Percentiles rank a stretch among this genome's conserved stretches.
These are phyloP conservation scores for Sequoia sempervirens DNA, from an alignment of 75 land plant species.

Conservation along the genomic window DNA sequence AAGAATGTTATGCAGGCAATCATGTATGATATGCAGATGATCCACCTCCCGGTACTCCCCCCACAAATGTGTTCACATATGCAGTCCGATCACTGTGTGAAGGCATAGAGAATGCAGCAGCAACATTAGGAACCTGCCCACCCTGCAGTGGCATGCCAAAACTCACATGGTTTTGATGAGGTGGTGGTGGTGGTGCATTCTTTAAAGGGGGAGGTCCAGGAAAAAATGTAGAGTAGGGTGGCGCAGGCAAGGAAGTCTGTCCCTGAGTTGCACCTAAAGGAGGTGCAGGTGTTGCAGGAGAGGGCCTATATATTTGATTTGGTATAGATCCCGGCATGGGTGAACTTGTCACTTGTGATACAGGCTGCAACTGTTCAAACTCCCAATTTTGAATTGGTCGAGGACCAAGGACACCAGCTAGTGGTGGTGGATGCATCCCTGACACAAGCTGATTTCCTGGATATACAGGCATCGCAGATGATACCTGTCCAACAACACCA, in stretches of 20 bases:
- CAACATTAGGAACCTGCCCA: neutral
- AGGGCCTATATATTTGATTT: neutral
- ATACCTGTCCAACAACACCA: neutral
- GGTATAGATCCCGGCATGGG: neutral
- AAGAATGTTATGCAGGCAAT: neutral
- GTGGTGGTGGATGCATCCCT: neutral
- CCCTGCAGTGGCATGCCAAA: neutral
- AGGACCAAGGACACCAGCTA: neutral
- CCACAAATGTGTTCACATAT: neutral
- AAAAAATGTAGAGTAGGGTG: slow-evolving; percentile 1
- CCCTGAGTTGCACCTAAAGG: neutral
- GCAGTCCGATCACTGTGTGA: neutral
- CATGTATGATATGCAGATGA: neutral
- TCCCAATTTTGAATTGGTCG: neutral
- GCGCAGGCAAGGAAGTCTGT: neutral
- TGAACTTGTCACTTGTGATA: neutral
- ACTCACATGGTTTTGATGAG: neutral
- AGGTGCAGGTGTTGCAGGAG: neutral
- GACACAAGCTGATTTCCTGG: neutral
- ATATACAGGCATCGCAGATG: neutral
- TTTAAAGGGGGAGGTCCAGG: neutral
- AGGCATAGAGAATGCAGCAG: neutral
- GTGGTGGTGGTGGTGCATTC: neutral
- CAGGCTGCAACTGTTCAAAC: neutral
- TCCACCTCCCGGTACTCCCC: neutral